phyloP scores from a whole-genome alignment of 2,329 filamentous ascomycete genomes.

The Trichophyton rubrum region DNA sequence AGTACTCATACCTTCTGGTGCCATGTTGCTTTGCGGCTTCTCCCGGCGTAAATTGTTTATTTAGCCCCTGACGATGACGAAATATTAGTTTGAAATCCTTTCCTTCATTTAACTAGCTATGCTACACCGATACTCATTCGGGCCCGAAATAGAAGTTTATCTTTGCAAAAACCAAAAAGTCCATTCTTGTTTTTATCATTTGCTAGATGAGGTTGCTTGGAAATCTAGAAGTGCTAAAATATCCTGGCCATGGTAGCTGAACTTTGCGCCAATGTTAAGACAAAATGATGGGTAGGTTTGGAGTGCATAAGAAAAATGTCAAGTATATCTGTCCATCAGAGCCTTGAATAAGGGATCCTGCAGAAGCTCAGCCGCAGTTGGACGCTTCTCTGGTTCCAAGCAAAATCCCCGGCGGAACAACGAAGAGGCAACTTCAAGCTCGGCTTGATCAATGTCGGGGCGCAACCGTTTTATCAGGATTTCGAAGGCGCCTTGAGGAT shows the following conservation, averaged over 20 bases:
- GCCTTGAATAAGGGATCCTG: background rate
- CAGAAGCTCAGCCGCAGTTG: background rate
- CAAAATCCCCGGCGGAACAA: background rate
- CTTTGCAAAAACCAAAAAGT: background rate
- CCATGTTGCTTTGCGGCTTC: background rate
- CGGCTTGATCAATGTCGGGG: background rate
- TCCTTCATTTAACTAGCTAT: background rate
- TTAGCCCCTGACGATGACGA: background rate
- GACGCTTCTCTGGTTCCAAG: background rate
- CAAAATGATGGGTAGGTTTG: no score
- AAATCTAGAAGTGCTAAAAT: no score
- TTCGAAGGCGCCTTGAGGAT: background rate
- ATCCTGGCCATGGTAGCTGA: no score
- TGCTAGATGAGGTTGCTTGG: background rate
- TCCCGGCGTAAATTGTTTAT: slow-evolving; percentile 1
- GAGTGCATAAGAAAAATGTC: background rate
- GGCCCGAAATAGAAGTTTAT: background rate
- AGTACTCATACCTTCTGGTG: background rate
- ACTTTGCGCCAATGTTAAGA: no score
- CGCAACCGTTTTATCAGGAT: background rate
- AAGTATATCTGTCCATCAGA: background rate
- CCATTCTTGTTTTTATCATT: background rate
- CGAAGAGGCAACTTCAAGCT: background rate
- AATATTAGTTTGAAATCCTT: background rate
- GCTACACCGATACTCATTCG: background rate